phyloP scores from a whole-genome alignment of 1,284 basidiomycete species.

The Sphagnurus paluster region DNA sequence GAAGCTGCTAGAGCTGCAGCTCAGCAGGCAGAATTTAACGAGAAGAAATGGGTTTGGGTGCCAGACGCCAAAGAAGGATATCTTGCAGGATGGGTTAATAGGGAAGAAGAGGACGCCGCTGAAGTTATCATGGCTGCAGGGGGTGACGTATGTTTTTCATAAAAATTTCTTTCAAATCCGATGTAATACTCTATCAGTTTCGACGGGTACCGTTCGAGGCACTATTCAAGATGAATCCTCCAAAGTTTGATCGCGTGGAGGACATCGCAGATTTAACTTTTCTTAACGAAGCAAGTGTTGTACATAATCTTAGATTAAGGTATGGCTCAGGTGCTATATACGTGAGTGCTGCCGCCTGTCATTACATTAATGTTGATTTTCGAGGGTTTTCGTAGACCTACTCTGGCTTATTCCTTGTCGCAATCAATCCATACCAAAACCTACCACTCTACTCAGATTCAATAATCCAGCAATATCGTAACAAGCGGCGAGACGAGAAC shows the following conservation, averaged over 20 bases:
- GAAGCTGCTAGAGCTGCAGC: constrained; percentile 82
- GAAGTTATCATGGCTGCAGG: constrained; percentile 80
- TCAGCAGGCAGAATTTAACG: constrained; percentile 91
- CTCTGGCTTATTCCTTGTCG: constrained; percentile 95
- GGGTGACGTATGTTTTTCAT: constrained; percentile 59
- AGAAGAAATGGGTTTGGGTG: constrained; percentile 98
- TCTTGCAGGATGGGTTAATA: constrained; percentile 86
- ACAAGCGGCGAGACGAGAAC: constrained; percentile 91
- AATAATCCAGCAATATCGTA: constrained; percentile 93
- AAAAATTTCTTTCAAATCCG: constrained; percentile 5
- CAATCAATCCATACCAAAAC: constrained; percentile 95
- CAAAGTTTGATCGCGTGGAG: constrained; percentile 96
- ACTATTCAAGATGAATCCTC: constrained; percentile 95
- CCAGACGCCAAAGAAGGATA: constrained; percentile 90
- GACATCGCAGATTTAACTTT: constrained; percentile 99
- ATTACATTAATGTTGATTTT: not conserved
- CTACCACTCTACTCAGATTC: constrained; percentile 92
- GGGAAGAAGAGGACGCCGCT: constrained; percentile 77
- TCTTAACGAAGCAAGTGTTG: constrained; percentile 97
- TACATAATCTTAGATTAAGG: constrained; percentile 91
- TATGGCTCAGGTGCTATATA: constrained; percentile 95
- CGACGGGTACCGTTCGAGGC: constrained; percentile 76
- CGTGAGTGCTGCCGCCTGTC: constrained; percentile 53
- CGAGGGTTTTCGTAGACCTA: constrained; percentile 65
- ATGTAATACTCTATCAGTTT: constrained; percentile 44